Evolutionary conservation across 306 rosid species (phyloP).

Genomic region (Aeschynomene evenia): DNA sequence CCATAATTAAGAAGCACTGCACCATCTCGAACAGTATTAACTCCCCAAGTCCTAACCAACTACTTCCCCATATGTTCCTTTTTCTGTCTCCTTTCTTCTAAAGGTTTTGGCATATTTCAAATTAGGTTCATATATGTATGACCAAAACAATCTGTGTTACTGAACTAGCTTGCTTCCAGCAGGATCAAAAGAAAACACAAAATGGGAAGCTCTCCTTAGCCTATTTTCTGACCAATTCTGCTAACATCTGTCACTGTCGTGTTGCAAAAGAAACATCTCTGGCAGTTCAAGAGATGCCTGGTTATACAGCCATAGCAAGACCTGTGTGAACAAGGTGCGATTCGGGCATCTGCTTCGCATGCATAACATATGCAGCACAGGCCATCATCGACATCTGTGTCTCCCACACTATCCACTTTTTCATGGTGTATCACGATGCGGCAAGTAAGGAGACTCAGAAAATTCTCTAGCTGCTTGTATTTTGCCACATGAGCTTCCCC

Average conservation of each 20-base stretch:
- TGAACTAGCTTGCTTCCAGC: constrained; percentile 27
- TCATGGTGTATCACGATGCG: constrained; percentile 47
- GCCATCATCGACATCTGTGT: constrained; percentile 53
- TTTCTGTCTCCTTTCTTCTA: constrained; percentile 11
- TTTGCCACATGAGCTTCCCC: constrained; percentile 50
- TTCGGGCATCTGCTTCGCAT: constrained; percentile 65
- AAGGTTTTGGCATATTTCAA: constrained; percentile 26
- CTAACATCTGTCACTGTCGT: constrained; percentile 62
- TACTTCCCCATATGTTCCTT: not conserved
- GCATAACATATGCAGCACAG: constrained; percentile 87
- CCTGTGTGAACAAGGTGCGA: constrained; percentile 81
- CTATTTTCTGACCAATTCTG: constrained; percentile 45
- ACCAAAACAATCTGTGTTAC: constrained; percentile 15
- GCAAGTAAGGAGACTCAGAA: constrained; percentile 67
- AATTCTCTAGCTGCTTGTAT: constrained; percentile 69
- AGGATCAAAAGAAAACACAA: constrained; percentile 32
- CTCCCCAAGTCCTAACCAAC: not conserved
- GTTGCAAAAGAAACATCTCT: constrained; percentile 98
- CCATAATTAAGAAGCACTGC: constrained; percentile 25
- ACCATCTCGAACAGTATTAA: constrained; percentile 23
- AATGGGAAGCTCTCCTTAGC: constrained; percentile 32
- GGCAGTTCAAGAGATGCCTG: constrained; percentile 94
- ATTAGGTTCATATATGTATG: constrained; percentile 15
- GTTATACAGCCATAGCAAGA: constrained; percentile 94
- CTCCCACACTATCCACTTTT: constrained; percentile 36